Evolutionary conservation across 2,329 filamentous ascomycete species (phyloP).

Genomic region (Penicillium sp.): DNA sequence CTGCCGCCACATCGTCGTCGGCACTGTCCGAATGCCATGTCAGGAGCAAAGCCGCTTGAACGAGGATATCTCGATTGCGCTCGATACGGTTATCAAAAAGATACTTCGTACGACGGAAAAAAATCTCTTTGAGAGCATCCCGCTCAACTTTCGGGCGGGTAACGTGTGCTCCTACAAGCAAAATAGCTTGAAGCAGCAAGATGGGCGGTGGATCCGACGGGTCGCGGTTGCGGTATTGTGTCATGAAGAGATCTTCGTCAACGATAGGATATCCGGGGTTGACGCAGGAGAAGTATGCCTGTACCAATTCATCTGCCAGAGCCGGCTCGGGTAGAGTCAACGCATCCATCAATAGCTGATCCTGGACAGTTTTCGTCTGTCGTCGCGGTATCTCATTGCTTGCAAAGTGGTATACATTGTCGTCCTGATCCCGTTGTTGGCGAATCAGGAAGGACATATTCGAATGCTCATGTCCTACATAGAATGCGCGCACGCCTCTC

Average conservation of each 20-base stretch:
- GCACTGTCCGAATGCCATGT: conserved; percentile 56
- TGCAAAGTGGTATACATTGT: conserved; percentile 45
- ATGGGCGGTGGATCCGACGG: conserved; percentile 47
- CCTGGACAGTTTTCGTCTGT: conserved; percentile 44
- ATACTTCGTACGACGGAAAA: conserved; percentile 54
- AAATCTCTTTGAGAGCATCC: conserved; percentile 47
- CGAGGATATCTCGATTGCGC: conserved; percentile 52
- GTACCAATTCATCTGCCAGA: conserved; percentile 51
- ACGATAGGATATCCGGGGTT: conserved; percentile 54
- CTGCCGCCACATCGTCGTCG: conserved; percentile 55
- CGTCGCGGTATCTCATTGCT: conserved; percentile 45
- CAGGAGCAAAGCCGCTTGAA: conserved; percentile 55
- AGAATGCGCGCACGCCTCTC: conserved; percentile 50
- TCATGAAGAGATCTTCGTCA: conserved; percentile 53
- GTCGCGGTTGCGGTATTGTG: conserved; percentile 49
- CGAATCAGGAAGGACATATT: conserved; percentile 57
- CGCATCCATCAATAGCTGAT: conserved; percentile 49
- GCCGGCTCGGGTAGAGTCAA: conserved; percentile 50
- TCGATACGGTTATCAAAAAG: conserved; percentile 55
- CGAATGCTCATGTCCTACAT: conserved; percentile 56
- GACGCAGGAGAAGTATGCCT: conserved; percentile 52
- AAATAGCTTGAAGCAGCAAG: conserved; percentile 50
- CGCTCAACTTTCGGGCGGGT: conserved; percentile 41
- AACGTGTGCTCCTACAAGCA: conserved; percentile 54
- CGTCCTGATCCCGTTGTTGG: conserved; percentile 46